These are phyloP conservation scores for Torulaspora franciscae DNA, from an alignment of 805 yeast species.

Conservation along the genomic window DNA sequence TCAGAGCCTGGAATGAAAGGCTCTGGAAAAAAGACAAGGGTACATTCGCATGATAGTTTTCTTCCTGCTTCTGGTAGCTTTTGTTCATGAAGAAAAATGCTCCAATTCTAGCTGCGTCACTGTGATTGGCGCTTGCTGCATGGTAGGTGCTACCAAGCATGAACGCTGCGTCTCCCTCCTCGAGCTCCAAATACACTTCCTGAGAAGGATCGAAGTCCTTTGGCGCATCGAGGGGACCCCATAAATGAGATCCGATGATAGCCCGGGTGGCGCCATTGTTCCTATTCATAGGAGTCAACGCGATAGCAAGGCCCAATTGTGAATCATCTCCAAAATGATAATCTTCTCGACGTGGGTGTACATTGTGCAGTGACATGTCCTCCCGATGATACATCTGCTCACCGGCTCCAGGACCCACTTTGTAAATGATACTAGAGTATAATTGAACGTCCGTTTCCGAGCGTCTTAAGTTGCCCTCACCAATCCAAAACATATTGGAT, in stretches of 20 bases:
- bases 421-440: constrained; percentile 27
- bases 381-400: constrained; percentile 32
- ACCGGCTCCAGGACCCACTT: constrained; percentile 31
- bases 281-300: constrained; percentile 19
- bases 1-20: constrained; percentile 8
- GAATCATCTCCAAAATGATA: constrained; percentile 15
- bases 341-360: constrained; percentile 10
- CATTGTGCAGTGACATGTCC: constrained; percentile 32
- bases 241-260: constrained; percentile 36
- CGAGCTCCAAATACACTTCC: constrained; percentile 29
- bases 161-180: constrained; percentile 33
- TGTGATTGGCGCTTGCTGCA: constrained; percentile 33
- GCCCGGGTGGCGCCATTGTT: constrained; percentile 34
- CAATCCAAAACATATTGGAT: constrained; percentile 20
- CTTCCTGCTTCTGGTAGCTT: constrained; percentile 32
- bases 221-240: constrained; percentile 28
- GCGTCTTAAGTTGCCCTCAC: constrained; percentile 18
- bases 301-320: constrained; percentile 13
- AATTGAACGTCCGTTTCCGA: constrained; percentile 21
- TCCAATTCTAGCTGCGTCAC: constrained; percentile 29
- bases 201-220: constrained; percentile 24
- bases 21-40: constrained; percentile 1
- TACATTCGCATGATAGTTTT: constrained; percentile 20
- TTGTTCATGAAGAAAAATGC: constrained; percentile 30
- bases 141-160: constrained; percentile 34